A percentile compares a stretch with the other conserved stretches of the same genome.
phyloP scores from a whole-genome alignment of 2,329 filamentous ascomycete genomes.

The Colletotrichum horii region DNA sequence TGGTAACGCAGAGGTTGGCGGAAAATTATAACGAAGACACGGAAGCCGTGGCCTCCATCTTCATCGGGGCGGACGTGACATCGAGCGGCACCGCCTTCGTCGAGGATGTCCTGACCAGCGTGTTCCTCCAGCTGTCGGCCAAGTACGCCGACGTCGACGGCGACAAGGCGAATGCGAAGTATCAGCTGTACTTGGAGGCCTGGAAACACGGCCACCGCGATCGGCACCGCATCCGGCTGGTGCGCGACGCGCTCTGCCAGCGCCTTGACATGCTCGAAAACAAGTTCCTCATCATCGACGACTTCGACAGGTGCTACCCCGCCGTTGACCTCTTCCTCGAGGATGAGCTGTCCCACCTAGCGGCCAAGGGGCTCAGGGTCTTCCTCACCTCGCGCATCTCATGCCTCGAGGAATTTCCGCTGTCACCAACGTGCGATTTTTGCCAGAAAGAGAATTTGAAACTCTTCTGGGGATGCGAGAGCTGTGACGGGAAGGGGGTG shows the following conservation, averaged over 20 bases:
- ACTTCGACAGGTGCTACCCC: conserved; percentile 6
- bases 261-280: neutral
- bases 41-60: neutral
- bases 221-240: neutral
- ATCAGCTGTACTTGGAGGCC: neutral
- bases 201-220: conserved; percentile 7
- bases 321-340: neutral
- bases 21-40: neutral
- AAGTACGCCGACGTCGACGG: neutral
- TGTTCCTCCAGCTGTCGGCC: neutral
- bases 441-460: neutral
- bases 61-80: neutral
- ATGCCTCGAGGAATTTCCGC: neutral
- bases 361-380: neutral
- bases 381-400: neutral
- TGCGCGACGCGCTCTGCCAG: neutral
- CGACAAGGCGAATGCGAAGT: neutral
- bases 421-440: neutral
- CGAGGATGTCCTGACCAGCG: neutral
- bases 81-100: neutral
- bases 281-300: neutral
- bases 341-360: neutral
- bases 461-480: neutral
- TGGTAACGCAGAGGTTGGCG: neutral
- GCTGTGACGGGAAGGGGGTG: neutral